Evolutionary conservation across 768 basidiomycete species (phyloP).

Genomic region (Mrakia blollopis): DNA sequence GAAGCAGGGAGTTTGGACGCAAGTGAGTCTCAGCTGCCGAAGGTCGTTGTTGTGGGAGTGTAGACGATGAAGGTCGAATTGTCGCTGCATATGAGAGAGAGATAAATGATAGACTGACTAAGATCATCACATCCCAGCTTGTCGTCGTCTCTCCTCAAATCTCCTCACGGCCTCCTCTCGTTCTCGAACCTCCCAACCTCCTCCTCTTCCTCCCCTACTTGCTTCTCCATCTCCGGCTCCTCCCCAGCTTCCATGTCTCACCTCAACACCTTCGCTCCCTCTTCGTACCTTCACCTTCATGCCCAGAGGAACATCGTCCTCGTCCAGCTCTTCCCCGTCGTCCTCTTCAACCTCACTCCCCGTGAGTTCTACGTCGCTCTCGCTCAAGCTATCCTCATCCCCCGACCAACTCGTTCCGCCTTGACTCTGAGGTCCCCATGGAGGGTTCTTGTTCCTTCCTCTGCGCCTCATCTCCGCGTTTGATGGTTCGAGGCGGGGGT

Average conservation of each 20-base stretch:
- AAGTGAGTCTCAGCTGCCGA: too few species aligned
- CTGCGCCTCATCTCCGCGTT: background rate
- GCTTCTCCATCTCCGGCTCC: background rate
- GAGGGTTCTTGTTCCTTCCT: background rate
- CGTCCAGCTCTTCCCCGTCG: background rate
- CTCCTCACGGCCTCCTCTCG: background rate
- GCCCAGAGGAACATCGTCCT: constrained; percentile 13
- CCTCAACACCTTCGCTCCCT: constrained; percentile 21
- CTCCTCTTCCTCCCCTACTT: background rate
- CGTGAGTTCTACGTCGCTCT: background rate
- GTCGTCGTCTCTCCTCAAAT: background rate
- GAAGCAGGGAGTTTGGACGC: too few species aligned
- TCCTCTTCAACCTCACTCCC: background rate
- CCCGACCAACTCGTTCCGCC: constrained; percentile 6
- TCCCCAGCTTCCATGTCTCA: constrained; percentile 1
- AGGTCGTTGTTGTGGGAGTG: too few species aligned
- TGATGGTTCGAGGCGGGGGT: constrained; percentile 9
- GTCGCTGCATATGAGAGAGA: too few species aligned
- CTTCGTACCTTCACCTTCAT: background rate
- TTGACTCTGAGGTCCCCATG: background rate
- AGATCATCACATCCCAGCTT: background rate
- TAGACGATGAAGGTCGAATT: too few species aligned
- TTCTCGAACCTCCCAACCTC: background rate
- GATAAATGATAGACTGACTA: background rate
- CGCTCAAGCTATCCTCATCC: background rate